Evolutionary conservation across 2,329 filamentous ascomycete genomes (phyloP).

Genomic region (Cercospora beticola): DNA sequence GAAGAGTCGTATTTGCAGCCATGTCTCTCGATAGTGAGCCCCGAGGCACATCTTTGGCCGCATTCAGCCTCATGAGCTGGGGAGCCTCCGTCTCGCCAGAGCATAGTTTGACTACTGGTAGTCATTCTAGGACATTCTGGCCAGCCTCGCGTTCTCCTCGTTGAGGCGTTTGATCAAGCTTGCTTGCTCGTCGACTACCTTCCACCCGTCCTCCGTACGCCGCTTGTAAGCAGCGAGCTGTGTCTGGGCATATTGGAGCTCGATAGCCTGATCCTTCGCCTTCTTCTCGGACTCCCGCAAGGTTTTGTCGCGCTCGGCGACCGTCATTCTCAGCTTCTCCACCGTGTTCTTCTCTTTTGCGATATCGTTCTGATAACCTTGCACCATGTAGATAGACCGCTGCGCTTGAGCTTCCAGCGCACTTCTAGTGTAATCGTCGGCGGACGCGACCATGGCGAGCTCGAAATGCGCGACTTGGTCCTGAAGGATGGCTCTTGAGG

Average conservation of each 20-base stretch:
- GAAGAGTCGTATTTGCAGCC: neutral
- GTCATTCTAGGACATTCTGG: neutral
- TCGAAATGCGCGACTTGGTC: constrained; percentile 12
- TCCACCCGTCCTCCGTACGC: neutral
- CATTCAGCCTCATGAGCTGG: neutral
- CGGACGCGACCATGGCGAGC: constrained; percentile 2
- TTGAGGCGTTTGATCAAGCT: constrained; percentile 16
- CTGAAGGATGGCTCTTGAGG: neutral
- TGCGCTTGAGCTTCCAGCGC: constrained; percentile 24
- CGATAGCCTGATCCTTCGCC: neutral
- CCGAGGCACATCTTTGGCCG: neutral
- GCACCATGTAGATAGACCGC: constrained; percentile 16
- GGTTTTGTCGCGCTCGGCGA: neutral
- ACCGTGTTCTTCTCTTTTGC: constrained; percentile 10
- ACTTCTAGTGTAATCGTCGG: constrained; percentile 11
- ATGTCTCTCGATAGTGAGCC: neutral
- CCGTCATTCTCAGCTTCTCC: neutral
- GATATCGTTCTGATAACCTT: constrained; percentile 20
- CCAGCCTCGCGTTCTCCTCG: constrained; percentile 4
- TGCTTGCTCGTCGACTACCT: constrained; percentile 17
- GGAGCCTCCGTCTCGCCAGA: neutral
- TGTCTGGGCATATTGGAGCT: constrained; percentile 6
- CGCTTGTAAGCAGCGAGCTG: neutral
- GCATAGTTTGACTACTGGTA: neutral
- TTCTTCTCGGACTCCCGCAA: neutral